Evolutionary conservation across 1,139 yeast genomes (phyloP), one percentile per base, ranked within the genome.

Genomic region (Keqinozyma sinolaborantium): DNA sequence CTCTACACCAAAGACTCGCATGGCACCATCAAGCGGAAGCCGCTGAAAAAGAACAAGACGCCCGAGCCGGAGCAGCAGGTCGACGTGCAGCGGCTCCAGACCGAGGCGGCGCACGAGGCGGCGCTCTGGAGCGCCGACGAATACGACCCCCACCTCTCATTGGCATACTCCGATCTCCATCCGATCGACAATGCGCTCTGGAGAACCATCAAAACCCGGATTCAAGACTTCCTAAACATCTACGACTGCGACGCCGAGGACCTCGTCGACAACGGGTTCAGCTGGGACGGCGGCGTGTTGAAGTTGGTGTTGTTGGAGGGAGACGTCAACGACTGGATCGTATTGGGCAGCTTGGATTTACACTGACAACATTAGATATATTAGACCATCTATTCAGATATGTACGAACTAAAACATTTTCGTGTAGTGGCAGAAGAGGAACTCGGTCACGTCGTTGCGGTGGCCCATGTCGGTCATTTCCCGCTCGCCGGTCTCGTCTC

Each of bases 381-480:
- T n/a, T n/a, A n/a, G n/a, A n/a, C n/a, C n/a, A n/a, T n/a, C n/a
- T n/a, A n/a, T n/a, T n/a, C n/a, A n/a, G n/a, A n/a, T n/a, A n/a
- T n/a, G 21, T 10, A 18, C 21, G 7, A 7, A 18, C 21, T 18
- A 18, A 33, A 64, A 77, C 4, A 81, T 56, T 15, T 53, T 52
- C 24, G 59, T 60, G 42, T 65, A 73, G 43, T 83, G 69, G 33
- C 70, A 75, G 40, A 90, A 72, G 47, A 92, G 60, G 45, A 83
- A 71, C 53, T 87, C 96, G 3, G 95, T 83, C 23, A 83, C 77
- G 31, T 77, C 83, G 46, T 87, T 88, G 51, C 95, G 74, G 37
- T 78, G 73, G 15, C 83, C 84, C 87, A 88, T 88, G 53, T 92
- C 98, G 33, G 70, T 51, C 59, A 92, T 79, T 55, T 94, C 98